These are phyloP conservation scores for Rhizodiscina lignyota DNA, from an alignment of 495 filamentous ascomycete genomes.

Conservation along the genomic window DNA sequence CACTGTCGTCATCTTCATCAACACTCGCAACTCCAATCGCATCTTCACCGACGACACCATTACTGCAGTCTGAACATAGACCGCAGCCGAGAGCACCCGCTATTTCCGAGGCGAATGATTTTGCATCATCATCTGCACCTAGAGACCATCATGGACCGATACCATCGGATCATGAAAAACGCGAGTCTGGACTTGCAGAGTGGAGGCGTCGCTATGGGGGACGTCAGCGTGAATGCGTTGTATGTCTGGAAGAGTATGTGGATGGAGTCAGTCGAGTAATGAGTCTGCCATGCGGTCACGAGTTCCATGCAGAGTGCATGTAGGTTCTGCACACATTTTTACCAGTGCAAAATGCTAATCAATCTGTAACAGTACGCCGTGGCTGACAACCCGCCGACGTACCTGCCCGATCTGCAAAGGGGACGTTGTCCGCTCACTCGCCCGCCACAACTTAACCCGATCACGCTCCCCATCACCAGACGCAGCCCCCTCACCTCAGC, in stretches of 20 bases:
- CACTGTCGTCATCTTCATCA: slow-evolving; percentile 43
- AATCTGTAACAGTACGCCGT: slow-evolving; percentile 63
- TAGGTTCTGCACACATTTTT: slow-evolving; percentile 37
- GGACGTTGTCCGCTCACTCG: slow-evolving; percentile 90
- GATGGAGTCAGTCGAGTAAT: slow-evolving; percentile 91
- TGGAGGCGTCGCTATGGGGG: slow-evolving; percentile 75
- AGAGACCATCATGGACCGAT: slow-evolving; percentile 2
- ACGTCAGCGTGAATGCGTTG: slow-evolving; percentile 86
- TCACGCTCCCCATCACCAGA: too few species aligned
- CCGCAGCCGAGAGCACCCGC: too few species aligned
- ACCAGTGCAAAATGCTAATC: slow-evolving; percentile 14
- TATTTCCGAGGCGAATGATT: too few species aligned
- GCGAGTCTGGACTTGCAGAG: slow-evolving; percentile 26
- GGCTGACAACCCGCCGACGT: slow-evolving; percentile 83
- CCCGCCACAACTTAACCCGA: too few species aligned
- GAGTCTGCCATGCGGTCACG: slow-evolving; percentile 96
- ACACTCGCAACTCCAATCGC: slow-evolving; percentile 36
- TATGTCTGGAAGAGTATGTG: slow-evolving; percentile 91
- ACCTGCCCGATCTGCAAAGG: slow-evolving; percentile 98
- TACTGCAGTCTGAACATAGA: too few species aligned
- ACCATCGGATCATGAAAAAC: slow-evolving; percentile 31
- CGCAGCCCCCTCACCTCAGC: too few species aligned
- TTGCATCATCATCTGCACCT: background rate
- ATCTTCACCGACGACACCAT: slow-evolving; percentile 58
- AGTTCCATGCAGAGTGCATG: slow-evolving; percentile 98